Percentiles rank a stretch among this genome's conserved stretches.
Evolutionary conservation across 2,329 filamentous ascomycete genomes (phyloP).

Genomic region (Dactylonectria estremocensis): DNA sequence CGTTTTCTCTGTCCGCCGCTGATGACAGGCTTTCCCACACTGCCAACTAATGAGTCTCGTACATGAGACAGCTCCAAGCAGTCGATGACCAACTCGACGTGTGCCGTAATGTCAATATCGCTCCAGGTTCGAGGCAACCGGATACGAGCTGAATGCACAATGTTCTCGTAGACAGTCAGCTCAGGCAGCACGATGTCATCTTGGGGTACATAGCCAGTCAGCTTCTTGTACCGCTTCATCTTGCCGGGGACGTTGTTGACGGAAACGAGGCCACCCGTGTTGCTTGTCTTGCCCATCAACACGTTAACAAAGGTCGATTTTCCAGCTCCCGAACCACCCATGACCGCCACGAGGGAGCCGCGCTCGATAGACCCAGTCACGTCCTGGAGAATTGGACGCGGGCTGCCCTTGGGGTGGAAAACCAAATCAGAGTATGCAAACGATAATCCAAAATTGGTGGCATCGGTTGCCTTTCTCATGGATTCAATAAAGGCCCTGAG

Average conservation of each 20-base stretch:
- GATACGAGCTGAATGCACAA: conserved; percentile 71
- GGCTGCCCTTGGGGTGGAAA: conserved; percentile 62
- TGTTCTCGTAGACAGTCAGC: conserved; percentile 74
- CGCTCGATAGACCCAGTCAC: conserved; percentile 69
- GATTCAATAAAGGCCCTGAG: conserved; percentile 67
- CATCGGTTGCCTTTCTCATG: conserved; percentile 66
- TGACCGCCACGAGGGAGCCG: conserved; percentile 71
- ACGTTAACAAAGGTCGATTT: conserved; percentile 74
- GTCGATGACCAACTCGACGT: conserved; percentile 71
- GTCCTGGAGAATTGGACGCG: conserved; percentile 64
- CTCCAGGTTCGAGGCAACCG: conserved; percentile 68
- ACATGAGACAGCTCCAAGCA: conserved; percentile 69
- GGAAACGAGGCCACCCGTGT: conserved; percentile 66
- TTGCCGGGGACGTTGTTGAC: conserved; percentile 67
- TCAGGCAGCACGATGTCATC: conserved; percentile 73
- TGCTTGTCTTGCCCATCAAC: conserved; percentile 71
- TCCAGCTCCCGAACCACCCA: conserved; percentile 72
- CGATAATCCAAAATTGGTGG: conserved; percentile 65
- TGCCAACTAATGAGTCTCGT: conserved; percentile 66
- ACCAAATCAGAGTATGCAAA: conserved; percentile 67
- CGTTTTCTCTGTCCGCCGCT: conserved; percentile 72
- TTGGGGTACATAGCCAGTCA: conserved; percentile 75
- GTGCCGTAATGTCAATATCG: conserved; percentile 63
- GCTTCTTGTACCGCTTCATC: conserved; percentile 69
- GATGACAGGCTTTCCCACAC: conserved; percentile 65